Evolutionary conservation across 2,329 filamentous ascomycete species (phyloP), one percentile per base, ranked within the genome.

Genomic region (Calonectria henricotiae): DNA sequence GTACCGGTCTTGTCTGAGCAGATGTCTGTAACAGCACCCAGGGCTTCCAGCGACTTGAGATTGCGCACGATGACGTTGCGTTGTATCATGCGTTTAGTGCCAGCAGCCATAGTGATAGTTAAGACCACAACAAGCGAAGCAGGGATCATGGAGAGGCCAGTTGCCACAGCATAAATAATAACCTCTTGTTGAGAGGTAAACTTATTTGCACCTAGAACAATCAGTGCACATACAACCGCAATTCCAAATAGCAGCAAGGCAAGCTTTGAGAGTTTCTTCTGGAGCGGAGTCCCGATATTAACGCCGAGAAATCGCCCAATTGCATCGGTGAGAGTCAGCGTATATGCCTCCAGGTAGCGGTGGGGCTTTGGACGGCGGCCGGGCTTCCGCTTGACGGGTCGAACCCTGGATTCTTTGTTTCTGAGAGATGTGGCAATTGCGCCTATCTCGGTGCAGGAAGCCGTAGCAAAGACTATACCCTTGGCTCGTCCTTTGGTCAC

Each of bases 221-320:
- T 89, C 73, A 94, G 88, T 7, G 91, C 91, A 72, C 91, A 92
- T 27, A 93, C 76, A 15, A 94, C 87, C 2, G 92, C 92, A 63
- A 92, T 87, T 37, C 85, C 86, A 76, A 94, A 93, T 1, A 93
- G 86, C 2, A 92, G 79, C 25, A 93, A 84, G 20, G 92, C 92
- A 62, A 94, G 86, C 79, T 89, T 89, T 55, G 91, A 92, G 17
- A 94, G 85, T 77, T 92, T 93, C 74, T 88, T 87, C 79, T 93
- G 91, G n/a, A 94, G 85, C 3, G 92, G 92, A 11, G 92, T 94
- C 51, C 92, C 92, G 15, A 92, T 88, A 65, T 89, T 91, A 70
- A 93, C 87, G 62, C 92, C 92, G 8, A 93, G 84, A 77, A 94
- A 92, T 39, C 87, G 85, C 4, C 89, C 90, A 68, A 92, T 80